Conservation (phyloP, 176 grass and related monocot genomes). For the Paspalum vaginatum region DNA sequence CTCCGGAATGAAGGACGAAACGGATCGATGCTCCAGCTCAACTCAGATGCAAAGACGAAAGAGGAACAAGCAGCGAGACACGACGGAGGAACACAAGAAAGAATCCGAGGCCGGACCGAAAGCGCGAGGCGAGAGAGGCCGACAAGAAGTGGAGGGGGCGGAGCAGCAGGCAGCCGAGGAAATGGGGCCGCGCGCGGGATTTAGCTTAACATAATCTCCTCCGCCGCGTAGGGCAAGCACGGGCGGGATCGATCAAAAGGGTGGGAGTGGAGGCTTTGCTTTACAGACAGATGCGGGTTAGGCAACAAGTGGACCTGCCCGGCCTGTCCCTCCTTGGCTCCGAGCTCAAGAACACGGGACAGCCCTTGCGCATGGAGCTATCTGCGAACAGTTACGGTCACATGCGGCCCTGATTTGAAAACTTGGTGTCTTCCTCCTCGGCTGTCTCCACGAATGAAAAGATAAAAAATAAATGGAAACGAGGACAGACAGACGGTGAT, state of each 20-base stretch:
- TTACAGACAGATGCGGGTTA: conserved; percentile 53
- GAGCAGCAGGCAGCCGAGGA: conserved; percentile 30
- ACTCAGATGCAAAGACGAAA: conserved; percentile 35
- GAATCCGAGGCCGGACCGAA: conserved; percentile 44
- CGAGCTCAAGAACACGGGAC: conserved; percentile 53
- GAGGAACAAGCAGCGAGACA: conserved; percentile 21
- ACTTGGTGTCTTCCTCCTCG: conserved; percentile 40
- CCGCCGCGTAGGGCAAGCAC: conserved; percentile 36
- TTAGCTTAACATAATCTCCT: conserved; percentile 43
- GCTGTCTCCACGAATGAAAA: conserved; percentile 8
- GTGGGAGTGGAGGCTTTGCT: not conserved
- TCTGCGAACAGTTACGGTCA: conserved; percentile 48
- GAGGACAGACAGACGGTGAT: conserved; percentile 23
- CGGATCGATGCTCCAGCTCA: conserved; percentile 38
- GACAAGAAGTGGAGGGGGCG: conserved; percentile 48
- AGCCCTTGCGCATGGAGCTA: conserved; percentile 50
- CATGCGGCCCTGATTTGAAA: conserved; percentile 58
- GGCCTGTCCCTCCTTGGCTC: conserved; percentile 42
- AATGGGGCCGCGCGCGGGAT: conserved; percentile 39
- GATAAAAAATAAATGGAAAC: not conserved
- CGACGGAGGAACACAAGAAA: conserved; percentile 3
- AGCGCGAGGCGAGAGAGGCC: conserved; percentile 3
- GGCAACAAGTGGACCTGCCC: conserved; percentile 51
- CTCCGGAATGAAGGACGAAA: not conserved
- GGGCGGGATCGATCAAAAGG: conserved; percentile 43